phyloP scores from a whole-genome alignment of 345 rosid genomes.

The Syzygium grande region DNA sequence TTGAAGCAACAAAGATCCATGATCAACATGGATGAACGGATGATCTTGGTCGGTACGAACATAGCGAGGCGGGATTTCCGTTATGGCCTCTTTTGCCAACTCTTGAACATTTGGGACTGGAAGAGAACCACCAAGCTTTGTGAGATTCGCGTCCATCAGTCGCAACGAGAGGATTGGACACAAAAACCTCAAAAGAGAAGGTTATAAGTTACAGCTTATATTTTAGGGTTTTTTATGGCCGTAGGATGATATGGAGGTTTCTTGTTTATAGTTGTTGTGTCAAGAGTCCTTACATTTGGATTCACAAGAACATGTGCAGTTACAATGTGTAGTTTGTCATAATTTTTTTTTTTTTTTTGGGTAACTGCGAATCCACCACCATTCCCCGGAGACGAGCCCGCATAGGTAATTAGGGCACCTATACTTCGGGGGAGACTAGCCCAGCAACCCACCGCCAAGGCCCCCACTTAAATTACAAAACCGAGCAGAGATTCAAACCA shows the following conservation, averaged over 20 bases:
- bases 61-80: not conserved
- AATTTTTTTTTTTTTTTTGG: too few species aligned
- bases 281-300: not conserved
- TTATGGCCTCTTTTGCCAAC: not conserved
- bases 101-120: not conserved
- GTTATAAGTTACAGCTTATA: not conserved
- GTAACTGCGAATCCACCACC: too few species aligned
- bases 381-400: too few species aligned
- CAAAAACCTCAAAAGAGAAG: not conserved
- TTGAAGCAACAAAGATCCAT: not conserved
- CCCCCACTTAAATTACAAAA: too few species aligned
- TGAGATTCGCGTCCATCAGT: not conserved
- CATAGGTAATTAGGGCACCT: too few species aligned
- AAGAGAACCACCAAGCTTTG: not conserved
- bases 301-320: not conserved
- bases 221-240: not conserved
- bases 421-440: too few species aligned
- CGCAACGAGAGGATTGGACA: not conserved
- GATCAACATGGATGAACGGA: not conserved
- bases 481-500: too few species aligned
- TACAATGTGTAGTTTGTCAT: not conserved
- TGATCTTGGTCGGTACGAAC: not conserved
- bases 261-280: not conserved
- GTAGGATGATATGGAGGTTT: not conserved
- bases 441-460: too few species aligned